Evolutionary conservation across 2,329 filamentous ascomycete species (phyloP), one percentile per base, ranked within the genome.

Genomic region (Colletotrichum coccodes): DNA sequence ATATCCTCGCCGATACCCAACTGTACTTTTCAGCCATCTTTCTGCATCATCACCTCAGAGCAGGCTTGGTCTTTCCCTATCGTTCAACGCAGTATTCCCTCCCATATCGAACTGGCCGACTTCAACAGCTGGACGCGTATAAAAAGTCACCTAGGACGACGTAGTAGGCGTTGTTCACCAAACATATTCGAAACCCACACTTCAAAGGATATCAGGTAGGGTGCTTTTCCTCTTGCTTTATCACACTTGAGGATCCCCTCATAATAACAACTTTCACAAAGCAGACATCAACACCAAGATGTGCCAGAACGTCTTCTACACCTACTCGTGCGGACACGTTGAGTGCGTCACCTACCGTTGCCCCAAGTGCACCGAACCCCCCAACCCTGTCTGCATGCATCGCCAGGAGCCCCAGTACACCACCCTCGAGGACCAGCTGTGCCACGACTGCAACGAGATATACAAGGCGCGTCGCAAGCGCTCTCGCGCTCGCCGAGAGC

Each of bases 251-350:
- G 28, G 6, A 4, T 6, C n/a, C 14, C 18, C 34, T 1, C 30
- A 53, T 36, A 21, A 28, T 65, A 7, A 65, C 34, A 16, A 83
- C 70, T 53, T 26, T 11, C 46, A 14, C 60, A 53, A 56, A 36
- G 14, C 16, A 56, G 28, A 7, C 21, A 42, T n/a, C 21, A 32
- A 18, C 7, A 11, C 14, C 21, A 50, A 66, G 21, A 66, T 70
- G 70, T 71, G 70, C 40, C 67, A 56, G 11, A 70, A 59, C 14
- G 71, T 72, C 44, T 69, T 44, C n/a, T 73, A 71, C 60, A 63
- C 30, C 38, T 73, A 72, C 60, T 54, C 54, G 32, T 73, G 71
- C 65, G 38, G 47, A 30, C 71, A 72, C 42, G 26, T 36, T 12
- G 64, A 72, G 56, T n/a, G 32, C 8, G 59, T 60, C n/a, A 36